These are phyloP conservation scores for Phytopythium oedochilum DNA, from an alignment of 352 stramenopile species.

Conservation along the genomic window DNA sequence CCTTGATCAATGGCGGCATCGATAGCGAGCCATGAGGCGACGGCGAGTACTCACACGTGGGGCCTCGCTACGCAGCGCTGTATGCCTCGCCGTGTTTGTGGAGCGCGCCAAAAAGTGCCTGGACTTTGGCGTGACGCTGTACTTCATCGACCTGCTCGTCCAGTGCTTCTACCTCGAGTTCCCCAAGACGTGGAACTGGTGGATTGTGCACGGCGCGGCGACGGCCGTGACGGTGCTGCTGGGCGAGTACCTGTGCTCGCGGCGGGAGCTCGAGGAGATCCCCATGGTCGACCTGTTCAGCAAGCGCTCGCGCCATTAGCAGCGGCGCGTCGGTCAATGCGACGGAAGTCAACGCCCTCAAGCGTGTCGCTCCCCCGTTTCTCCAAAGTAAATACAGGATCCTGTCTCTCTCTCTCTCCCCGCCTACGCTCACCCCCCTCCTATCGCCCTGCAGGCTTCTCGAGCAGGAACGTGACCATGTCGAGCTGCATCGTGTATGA, in stretches of 20 bases:
- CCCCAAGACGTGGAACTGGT: slow-evolving; percentile 86
- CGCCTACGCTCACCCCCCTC: neutral
- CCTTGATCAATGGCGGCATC: no score
- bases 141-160: slow-evolving; percentile 81
- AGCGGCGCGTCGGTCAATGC: neutral
- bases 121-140: slow-evolving; percentile 88
- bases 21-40: no score
- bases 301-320: slow-evolving; percentile 55
- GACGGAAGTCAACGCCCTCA: neutral
- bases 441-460: slow-evolving; percentile 12
- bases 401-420: no score
- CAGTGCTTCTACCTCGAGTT: slow-evolving; percentile 87
- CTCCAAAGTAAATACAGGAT: slow-evolving; percentile 1
- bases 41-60: no score
- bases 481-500: slow-evolving; percentile 64
- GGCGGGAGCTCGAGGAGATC: slow-evolving; percentile 85
- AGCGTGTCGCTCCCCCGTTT: neutral
- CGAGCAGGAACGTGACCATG: slow-evolving; percentile 59
- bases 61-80: slow-evolving; percentile 39
- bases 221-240: slow-evolving; percentile 75
- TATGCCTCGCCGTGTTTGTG: slow-evolving; percentile 76
- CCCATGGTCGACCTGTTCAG: slow-evolving; percentile 85
- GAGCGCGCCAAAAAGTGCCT: slow-evolving; percentile 90
- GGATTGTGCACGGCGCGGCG: slow-evolving; percentile 69
- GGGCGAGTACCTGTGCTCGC: slow-evolving; percentile 85